Conservation (phyloP, 1,284 basidiomycete genomes). For the Amylostereum areolatum region DNA sequence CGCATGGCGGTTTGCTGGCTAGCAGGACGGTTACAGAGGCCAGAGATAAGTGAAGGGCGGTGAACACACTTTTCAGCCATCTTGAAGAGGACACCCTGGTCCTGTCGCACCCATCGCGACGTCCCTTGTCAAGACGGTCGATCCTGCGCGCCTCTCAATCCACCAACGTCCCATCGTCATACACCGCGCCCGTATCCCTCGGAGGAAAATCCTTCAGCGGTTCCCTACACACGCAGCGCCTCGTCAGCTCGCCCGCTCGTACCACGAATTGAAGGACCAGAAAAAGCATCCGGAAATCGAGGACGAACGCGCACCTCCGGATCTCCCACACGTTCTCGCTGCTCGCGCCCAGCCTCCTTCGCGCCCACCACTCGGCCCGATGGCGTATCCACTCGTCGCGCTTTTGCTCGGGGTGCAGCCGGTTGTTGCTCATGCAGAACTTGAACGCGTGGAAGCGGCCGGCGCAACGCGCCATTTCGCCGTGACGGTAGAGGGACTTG, state of each 20-base stretch:
- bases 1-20: too few species aligned
- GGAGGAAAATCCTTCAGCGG: neutral
- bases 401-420: slow-evolving; percentile 69
- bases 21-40: too few species aligned
- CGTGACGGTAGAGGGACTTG: slow-evolving; percentile 83
- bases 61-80: too few species aligned
- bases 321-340: slow-evolving; percentile 95
- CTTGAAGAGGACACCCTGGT: too few species aligned
- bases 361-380: slow-evolving; percentile 90
- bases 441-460: slow-evolving; percentile 91
- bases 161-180: too few species aligned
- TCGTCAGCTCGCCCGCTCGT: too few species aligned
- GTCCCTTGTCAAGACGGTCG: too few species aligned
- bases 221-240: neutral
- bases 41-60: too few species aligned
- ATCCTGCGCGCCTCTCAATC: too few species aligned
- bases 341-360: slow-evolving; percentile 65
- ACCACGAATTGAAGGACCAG: neutral
- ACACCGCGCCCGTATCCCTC: too few species aligned
- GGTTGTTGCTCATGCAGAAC: slow-evolving; percentile 86
- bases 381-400: slow-evolving; percentile 80
- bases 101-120: too few species aligned
- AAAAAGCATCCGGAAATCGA: neutral
- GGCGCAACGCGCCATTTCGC: slow-evolving; percentile 71
- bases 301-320: slow-evolving; percentile 52